These are phyloP conservation scores for Bolboschoenoplectus hybrid DNA, from an alignment of 202 grass and related monocot species.

Conservation along the genomic window DNA sequence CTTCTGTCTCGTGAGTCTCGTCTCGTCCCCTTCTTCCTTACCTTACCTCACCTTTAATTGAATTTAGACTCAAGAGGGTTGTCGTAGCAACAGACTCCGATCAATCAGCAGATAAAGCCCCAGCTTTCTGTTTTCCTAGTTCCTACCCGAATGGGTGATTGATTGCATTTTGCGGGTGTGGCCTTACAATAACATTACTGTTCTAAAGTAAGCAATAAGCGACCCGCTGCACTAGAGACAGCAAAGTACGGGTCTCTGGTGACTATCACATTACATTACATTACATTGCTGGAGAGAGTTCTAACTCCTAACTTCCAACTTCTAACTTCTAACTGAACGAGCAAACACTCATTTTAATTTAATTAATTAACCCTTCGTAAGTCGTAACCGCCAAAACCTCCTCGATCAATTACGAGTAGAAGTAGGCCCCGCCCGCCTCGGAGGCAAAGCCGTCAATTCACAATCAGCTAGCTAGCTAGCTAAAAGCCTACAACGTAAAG, in stretches of 20 bases:
- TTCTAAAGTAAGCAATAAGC: neutral
- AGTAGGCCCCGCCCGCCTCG: neutral
- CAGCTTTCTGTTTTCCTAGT: too few species aligned
- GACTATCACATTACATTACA: too few species aligned
- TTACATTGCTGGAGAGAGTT: neutral
- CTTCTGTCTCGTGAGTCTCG: too few species aligned
- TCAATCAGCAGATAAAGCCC: too few species aligned
- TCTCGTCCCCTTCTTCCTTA: too few species aligned
- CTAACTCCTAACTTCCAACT: neutral
- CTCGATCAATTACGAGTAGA: neutral
- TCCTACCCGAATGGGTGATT: neutral
- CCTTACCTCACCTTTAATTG: too few species aligned
- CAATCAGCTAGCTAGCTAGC: neutral
- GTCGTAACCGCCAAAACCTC: slow-evolving; percentile 14
- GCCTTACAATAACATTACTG: neutral
- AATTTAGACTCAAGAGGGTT: too few species aligned
- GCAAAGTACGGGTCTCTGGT: neutral
- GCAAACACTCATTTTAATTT: neutral
- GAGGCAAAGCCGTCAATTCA: neutral
- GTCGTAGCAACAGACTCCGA: too few species aligned
- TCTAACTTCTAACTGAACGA: neutral
- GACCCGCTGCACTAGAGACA: slow-evolving; percentile 3
- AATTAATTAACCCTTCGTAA: neutral
- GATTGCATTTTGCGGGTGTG: neutral
- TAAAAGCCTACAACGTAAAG: neutral